phyloP scores from a whole-genome alignment of 768 basidiomycete genomes.

The Naganishia vishniacii region DNA sequence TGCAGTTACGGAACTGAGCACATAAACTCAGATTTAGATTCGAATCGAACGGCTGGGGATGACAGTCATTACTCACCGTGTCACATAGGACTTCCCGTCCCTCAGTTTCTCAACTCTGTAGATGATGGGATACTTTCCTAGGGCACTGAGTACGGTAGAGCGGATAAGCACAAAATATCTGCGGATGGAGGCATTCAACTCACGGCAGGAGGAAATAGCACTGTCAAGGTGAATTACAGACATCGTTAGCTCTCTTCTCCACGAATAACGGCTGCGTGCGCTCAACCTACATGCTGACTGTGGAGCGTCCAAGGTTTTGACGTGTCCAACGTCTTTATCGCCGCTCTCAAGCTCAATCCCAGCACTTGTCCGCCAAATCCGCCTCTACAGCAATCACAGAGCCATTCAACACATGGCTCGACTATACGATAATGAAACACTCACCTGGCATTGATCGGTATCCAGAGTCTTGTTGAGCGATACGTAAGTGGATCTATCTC shows the following conservation, averaged over 20 bases:
- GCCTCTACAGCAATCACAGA: constrained; percentile 29
- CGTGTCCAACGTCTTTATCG: constrained; percentile 35
- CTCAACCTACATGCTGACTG: constrained; percentile 35
- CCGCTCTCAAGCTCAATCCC: constrained; percentile 42
- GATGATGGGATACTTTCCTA: constrained; percentile 34
- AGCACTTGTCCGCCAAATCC: constrained; percentile 50
- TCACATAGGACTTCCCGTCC: constrained; percentile 38
- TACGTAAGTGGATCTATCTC: constrained; percentile 25
- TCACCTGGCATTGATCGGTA: constrained; percentile 21
- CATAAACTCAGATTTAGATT: neutral
- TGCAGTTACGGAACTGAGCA: constrained; percentile 38
- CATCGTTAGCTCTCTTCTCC: neutral
- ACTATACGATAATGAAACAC: neutral
- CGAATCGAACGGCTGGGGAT: neutral
- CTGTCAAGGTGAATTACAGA: neutral
- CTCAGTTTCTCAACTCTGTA: constrained; percentile 43
- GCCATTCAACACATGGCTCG: too few relatives aligned
- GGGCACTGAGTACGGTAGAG: constrained; percentile 21
- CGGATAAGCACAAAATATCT: neutral
- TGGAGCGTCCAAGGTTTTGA: constrained; percentile 32
- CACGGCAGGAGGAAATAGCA: constrained; percentile 45
- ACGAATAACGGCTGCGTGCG: neutral
- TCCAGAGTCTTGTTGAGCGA: constrained; percentile 19
- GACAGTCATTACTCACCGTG: constrained; percentile 17
- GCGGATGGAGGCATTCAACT: neutral